Percentiles rank a stretch among this genome's conserved stretches.
Evolutionary conservation across 257 asterid genomes (phyloP).

Genomic region (Apocynum venetum): DNA sequence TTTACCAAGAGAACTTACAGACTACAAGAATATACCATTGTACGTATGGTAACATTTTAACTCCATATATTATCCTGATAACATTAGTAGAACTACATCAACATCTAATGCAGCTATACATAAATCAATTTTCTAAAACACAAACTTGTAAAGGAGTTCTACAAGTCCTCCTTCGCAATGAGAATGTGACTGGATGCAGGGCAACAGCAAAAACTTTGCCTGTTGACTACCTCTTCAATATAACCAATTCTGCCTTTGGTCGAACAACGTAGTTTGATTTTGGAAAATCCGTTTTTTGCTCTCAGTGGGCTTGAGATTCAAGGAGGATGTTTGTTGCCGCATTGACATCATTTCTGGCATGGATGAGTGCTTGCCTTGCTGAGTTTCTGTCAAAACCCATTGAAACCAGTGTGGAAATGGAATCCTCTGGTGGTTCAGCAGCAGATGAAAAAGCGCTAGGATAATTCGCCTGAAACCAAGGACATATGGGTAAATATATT

Average conservation of each 20-base stretch:
- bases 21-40: not conserved
- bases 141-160: not conserved
- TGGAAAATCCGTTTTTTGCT: not conserved
- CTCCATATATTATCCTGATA: not conserved
- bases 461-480: slow-evolving; percentile 47
- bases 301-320: slow-evolving; percentile 60
- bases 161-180: not conserved
- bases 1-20: not conserved
- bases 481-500: not conserved
- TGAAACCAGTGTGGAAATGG: slow-evolving; percentile 63
- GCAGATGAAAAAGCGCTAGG: slow-evolving; percentile 43
- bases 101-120: slow-evolving; percentile 1
- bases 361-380: slow-evolving; percentile 90
- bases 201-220: not conserved
- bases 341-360: slow-evolving; percentile 74
- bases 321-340: slow-evolving; percentile 93
- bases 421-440: slow-evolving; percentile 74
- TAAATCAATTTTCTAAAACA: slow-evolving; percentile 12
- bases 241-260: slow-evolving; percentile 4
- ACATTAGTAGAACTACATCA: not conserved
- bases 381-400: slow-evolving; percentile 94
- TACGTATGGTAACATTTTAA: no score
- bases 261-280: not conserved
- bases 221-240: slow-evolving; percentile 1
- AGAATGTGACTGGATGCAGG: not conserved